These are phyloP conservation scores for Hyphodiscus hymeniophilus DNA, from an alignment of 495 filamentous ascomycete genomes.

Conservation along the genomic window DNA sequence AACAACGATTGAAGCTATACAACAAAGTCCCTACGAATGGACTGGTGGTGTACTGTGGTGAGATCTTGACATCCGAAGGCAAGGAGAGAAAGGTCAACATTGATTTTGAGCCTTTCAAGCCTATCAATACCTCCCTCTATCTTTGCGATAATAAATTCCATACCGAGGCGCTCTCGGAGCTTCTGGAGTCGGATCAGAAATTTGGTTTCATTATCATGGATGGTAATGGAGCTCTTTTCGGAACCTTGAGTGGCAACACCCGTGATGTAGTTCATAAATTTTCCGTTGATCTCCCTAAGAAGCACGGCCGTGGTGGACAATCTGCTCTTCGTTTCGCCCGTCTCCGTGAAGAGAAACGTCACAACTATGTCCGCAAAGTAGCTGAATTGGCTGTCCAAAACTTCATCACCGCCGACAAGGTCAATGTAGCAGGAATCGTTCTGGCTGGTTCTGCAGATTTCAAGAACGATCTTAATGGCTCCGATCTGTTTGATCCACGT, in stretches of 20 bases:
- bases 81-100: conserved; percentile 99
- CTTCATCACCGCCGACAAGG: conserved; percentile 95
- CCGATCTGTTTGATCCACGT: conserved; percentile 91
- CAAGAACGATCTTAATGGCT: conserved; percentile 97
- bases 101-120: conserved; percentile 99
- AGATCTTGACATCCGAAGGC: conserved; percentile 98
- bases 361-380: conserved; percentile 99
- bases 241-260: conserved; percentile 93
- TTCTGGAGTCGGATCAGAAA: conserved; percentile 96
- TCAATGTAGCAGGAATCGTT: conserved; percentile 91
- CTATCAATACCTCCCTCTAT: conserved; percentile 98
- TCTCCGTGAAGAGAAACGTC: conserved; percentile 98
- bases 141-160: conserved; percentile 99
- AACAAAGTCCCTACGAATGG: conserved; percentile 97
- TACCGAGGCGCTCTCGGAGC: conserved; percentile 90
- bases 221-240: conserved; percentile 94
- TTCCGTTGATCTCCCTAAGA: conserved; percentile 94
- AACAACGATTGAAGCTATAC: conserved; percentile 97
- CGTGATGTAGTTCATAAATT: conserved; percentile 97
- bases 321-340: conserved; percentile 97
- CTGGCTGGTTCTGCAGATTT: conserved; percentile 97
- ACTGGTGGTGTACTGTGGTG: conserved; percentile 96
- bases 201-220: conserved; percentile 99
- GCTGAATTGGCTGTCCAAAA: conserved; percentile 96
- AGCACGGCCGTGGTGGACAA: conserved; percentile 99